Conservation (phyloP, 2,329 filamentous ascomycete species). For the Aspergillus fijiensis region DNA sequence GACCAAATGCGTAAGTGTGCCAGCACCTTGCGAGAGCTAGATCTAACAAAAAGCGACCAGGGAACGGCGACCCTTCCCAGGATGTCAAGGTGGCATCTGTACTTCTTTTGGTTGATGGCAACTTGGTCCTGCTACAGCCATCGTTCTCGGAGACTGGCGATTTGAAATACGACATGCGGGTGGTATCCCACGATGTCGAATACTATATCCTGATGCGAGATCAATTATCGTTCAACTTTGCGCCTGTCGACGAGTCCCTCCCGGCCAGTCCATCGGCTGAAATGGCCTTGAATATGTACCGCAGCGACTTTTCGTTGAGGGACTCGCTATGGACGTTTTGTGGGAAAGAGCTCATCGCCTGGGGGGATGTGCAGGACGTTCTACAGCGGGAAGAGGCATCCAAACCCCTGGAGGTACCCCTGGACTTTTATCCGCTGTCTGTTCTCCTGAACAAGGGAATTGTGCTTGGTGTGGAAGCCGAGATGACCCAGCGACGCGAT, state of each 20-base stretch:
- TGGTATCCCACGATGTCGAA: constrained; percentile 93
- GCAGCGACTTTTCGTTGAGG: constrained; percentile 59
- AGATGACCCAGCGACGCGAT: constrained; percentile 89
- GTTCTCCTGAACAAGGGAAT: constrained; percentile 86
- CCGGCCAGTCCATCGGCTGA: constrained; percentile 52
- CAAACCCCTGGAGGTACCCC: constrained; percentile 69
- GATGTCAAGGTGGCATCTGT: constrained; percentile 93
- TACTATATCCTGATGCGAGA: constrained; percentile 93
- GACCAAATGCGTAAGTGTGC: constrained; percentile 67
- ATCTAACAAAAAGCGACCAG: constrained; percentile 34
- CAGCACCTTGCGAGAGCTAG: not conserved
- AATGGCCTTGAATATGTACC: constrained; percentile 45
- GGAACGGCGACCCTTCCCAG: constrained; percentile 88
- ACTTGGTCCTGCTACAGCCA: constrained; percentile 87
- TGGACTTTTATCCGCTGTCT: constrained; percentile 96
- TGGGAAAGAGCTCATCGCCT: constrained; percentile 78
- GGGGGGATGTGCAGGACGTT: constrained; percentile 85
- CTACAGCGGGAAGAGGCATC: constrained; percentile 73
- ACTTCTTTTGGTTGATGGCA: constrained; percentile 94
- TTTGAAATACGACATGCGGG: constrained; percentile 96
- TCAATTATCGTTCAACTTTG: constrained; percentile 58
- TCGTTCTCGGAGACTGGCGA: constrained; percentile 78
- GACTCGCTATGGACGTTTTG: constrained; percentile 97
- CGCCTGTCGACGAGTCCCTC: constrained; percentile 48
- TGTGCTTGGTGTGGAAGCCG: constrained; percentile 84